These are phyloP conservation scores for Spiromastix sp. DNA, from an alignment of 2,329 filamentous ascomycete genomes.

Conservation along the genomic window DNA sequence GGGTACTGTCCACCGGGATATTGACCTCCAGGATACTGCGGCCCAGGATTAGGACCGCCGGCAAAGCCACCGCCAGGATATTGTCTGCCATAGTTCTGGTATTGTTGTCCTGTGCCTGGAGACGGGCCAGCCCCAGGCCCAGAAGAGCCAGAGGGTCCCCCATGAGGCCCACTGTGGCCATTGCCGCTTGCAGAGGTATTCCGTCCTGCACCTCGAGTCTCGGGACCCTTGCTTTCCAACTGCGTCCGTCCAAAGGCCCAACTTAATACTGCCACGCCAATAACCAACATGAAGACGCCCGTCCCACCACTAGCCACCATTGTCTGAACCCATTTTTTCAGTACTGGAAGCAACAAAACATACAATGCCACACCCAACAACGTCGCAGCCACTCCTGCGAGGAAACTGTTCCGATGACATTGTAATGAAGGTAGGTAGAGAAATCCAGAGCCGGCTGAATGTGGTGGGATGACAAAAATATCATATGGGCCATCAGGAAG, in stretches of 20 bases:
- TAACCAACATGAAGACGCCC: conserved; percentile 60
- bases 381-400: conserved; percentile 72
- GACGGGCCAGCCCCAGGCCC: conserved; percentile 14
- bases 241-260: conserved; percentile 66
- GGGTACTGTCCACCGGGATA: conserved; percentile 17
- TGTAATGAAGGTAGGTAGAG: conserved; percentile 86
- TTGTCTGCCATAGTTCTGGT: conserved; percentile 21
- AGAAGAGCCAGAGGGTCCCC: conserved; percentile 16
- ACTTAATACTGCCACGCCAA: conserved; percentile 63
- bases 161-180: conserved; percentile 20
- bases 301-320: conserved; percentile 63
- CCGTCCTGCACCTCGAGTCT: conserved; percentile 10
- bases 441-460: conserved; percentile 80
- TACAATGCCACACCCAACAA: conserved; percentile 63
- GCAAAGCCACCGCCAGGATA: conserved; percentile 14
- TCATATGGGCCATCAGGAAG: conserved; percentile 88
- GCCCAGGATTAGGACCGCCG: conserved; percentile 20
- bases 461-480: conserved; percentile 91
- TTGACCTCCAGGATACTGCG: conserved; percentile 26
- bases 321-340: conserved; percentile 61
- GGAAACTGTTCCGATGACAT: conserved; percentile 80
- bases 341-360: conserved; percentile 60
- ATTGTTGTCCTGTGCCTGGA: conserved; percentile 14
- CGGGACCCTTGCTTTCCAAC: conserved; percentile 35
- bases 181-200: conserved; percentile 20